Percentiles rank a stretch among this genome's conserved stretches.
Conservation (phyloP, 495 filamentous ascomycete species). For the Neurospora sublineolata region DNA sequence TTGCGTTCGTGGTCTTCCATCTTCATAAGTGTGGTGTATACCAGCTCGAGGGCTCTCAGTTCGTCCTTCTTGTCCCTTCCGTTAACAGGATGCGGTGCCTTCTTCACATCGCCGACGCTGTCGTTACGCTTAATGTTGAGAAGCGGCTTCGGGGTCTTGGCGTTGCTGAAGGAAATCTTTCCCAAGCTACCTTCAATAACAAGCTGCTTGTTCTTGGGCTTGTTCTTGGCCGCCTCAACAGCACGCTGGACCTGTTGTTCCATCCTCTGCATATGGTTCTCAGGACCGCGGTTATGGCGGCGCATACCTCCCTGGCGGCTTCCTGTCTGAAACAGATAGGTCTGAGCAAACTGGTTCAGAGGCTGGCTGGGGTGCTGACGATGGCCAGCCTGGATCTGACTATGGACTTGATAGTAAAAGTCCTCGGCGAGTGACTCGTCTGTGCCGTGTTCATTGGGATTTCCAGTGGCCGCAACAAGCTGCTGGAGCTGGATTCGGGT, state of each 20-base stretch:
- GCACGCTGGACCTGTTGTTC: constrained; percentile 96
- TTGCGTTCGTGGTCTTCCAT: constrained; percentile 91
- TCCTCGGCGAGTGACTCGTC: constrained; percentile 78
- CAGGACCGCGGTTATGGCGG: constrained; percentile 63
- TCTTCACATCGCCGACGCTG: constrained; percentile 42
- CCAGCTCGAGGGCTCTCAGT: constrained; percentile 70
- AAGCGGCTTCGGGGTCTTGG: constrained; percentile 87
- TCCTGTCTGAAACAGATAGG: constrained; percentile 88
- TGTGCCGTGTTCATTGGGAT: constrained; percentile 63
- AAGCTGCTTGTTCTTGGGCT: constrained; percentile 96
- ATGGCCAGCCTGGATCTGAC: constrained; percentile 78
- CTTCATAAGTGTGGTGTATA: constrained; percentile 78
- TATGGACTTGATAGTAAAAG: constrained; percentile 97
- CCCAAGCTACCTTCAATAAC: constrained; percentile 96
- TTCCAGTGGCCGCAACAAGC: constrained; percentile 81
- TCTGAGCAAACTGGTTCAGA: constrained; percentile 91
- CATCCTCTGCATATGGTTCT: constrained; percentile 98
- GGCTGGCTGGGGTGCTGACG: constrained; percentile 84
- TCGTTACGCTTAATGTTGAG: constrained; percentile 92
- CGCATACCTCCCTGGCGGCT: constrained; percentile 60
- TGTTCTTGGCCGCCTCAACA: constrained; percentile 90
- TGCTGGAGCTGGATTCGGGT: constrained; percentile 96
- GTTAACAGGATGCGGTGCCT: constrained; percentile 29
- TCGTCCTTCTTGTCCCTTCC: constrained; percentile 69
- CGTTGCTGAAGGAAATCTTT: constrained; percentile 98